Evolutionary conservation across 2,329 filamentous ascomycete genomes (phyloP).

Genomic region (Sclerotinia trifoliorum): DNA sequence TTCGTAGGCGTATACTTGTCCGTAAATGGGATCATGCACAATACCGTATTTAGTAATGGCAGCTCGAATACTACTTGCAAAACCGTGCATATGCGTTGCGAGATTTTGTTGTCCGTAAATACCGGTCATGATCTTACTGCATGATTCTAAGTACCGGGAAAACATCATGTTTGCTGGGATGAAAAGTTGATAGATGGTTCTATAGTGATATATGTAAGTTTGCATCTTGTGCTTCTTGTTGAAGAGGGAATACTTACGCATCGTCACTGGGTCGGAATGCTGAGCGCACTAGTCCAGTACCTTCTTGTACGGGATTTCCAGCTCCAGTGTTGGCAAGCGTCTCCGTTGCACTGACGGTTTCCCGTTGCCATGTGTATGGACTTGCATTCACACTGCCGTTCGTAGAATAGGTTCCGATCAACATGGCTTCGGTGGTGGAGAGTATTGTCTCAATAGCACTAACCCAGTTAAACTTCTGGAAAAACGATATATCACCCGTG

Average conservation of each 20-base stretch:
- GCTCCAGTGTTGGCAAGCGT: conserved; percentile 74
- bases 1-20: conserved; percentile 73
- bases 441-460: conserved; percentile 69
- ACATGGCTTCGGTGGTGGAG: conserved; percentile 66
- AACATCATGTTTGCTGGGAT: conserved; percentile 91
- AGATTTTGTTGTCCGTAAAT: conserved; percentile 52
- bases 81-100: conserved; percentile 53
- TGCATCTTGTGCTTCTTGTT: background rate
- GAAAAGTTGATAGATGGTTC: conserved; percentile 74
- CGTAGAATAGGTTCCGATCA: conserved; percentile 68
- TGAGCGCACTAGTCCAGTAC: conserved; percentile 78
- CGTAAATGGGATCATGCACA: conserved; percentile 59
- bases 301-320: conserved; percentile 73
- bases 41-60: conserved; percentile 72
- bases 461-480: conserved; percentile 71
- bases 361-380: conserved; percentile 75
- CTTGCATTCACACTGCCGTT: conserved; percentile 54
- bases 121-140: conserved; percentile 52
- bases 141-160: conserved; percentile 56
- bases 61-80: conserved; percentile 62
- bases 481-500: conserved; percentile 72
- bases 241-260: conserved; percentile 47
- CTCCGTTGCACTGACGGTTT: conserved; percentile 72
- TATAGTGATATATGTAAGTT: conserved; percentile 17
- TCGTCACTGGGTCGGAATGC: conserved; percentile 92